These are phyloP conservation scores for Immersiella caudata DNA, from an alignment of 495 filamentous ascomycete genomes.

Conservation along the genomic window DNA sequence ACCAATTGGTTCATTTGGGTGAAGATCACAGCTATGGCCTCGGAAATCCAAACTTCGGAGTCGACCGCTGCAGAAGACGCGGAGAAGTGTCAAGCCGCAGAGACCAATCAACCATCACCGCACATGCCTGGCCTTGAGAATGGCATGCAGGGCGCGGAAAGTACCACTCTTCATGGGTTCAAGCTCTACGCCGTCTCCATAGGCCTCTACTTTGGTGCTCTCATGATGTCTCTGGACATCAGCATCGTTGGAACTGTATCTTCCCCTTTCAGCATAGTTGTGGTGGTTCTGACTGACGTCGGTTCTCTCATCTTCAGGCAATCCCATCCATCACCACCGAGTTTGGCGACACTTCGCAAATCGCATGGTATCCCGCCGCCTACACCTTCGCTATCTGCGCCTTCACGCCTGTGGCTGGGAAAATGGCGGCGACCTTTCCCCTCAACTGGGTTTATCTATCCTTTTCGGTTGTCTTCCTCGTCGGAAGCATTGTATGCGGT, in stretches of 20 bases:
- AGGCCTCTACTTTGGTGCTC: constrained; percentile 25
- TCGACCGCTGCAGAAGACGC: too few relatives aligned
- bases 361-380: constrained; percentile 51
- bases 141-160: background rate
- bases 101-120: too few relatives aligned
- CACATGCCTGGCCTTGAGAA: background rate
- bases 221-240: constrained; percentile 31
- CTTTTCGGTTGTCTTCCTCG: constrained; percentile 41
- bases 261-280: background rate
- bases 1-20: too few relatives aligned
- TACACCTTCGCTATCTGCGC: constrained; percentile 52
- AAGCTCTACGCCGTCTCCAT: constrained; percentile 21
- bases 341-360: constrained; percentile 44
- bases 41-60: too few relatives aligned
- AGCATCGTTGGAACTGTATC: constrained; percentile 27
- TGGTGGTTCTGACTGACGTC: background rate
- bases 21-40: too few relatives aligned
- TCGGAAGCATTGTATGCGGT: constrained; percentile 54
- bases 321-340: constrained; percentile 47
- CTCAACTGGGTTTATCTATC: constrained; percentile 40
- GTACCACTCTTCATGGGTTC: constrained; percentile 10
- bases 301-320: constrained; percentile 10
- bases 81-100: too few relatives aligned
- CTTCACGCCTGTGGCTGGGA: constrained; percentile 51
- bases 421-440: constrained; percentile 47